Evolutionary conservation across 768 basidiomycete genomes (phyloP).

Genomic region (Pleurotus tuber-regium): DNA sequence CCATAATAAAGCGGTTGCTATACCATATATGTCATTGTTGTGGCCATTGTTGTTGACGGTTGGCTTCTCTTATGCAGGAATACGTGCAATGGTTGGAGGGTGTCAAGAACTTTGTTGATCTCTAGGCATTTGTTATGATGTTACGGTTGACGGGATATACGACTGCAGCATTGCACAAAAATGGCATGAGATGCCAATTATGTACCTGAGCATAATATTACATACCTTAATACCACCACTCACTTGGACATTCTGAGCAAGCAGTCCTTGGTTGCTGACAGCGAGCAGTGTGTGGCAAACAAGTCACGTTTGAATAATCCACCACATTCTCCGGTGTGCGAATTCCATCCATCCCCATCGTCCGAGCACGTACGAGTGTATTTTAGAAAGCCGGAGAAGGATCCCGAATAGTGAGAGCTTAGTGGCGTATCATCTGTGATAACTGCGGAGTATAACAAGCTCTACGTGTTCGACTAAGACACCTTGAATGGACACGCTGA

Average conservation of each 20-base stretch:
- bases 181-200: constrained; percentile 11
- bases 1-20: not conserved
- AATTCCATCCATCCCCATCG: not conserved
- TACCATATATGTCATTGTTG: constrained; percentile 6
- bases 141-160: constrained; percentile 9
- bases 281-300: constrained; percentile 3
- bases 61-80: constrained; percentile 51
- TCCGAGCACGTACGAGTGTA: not conserved
- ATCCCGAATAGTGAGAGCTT: constrained; percentile 4
- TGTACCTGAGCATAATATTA: constrained; percentile 8
- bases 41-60: constrained; percentile 9
- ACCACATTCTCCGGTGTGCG: not conserved
- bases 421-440: constrained; percentile 10
- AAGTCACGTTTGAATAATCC: constrained; percentile 4
- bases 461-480: constrained; percentile 9
- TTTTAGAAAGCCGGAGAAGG: constrained; percentile 1
- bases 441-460: constrained; percentile 9
- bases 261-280: constrained; percentile 3
- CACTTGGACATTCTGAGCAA: constrained; percentile 6
- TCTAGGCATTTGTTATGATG: constrained; percentile 25
- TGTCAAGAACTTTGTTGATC: constrained; percentile 81
- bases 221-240: constrained; percentile 10
- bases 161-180: constrained; percentile 1
- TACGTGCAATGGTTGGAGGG: constrained; percentile 87
- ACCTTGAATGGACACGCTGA: constrained; percentile 10